Conservation (phyloP, 306 rosid genomes). For the Chamaecrista fasciculata region DNA sequence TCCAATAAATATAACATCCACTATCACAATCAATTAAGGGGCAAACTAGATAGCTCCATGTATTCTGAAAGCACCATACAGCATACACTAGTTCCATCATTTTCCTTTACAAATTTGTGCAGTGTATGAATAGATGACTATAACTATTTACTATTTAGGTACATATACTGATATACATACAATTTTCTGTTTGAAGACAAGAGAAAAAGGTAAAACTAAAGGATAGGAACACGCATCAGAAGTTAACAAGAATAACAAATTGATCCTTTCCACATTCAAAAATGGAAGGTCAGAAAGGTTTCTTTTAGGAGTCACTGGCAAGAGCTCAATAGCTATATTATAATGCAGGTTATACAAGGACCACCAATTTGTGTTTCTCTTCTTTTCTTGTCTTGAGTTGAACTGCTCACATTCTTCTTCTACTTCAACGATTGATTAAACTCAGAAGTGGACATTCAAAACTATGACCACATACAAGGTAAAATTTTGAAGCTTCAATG, state of each 20-base stretch:
- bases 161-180: neutral
- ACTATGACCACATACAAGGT: neutral
- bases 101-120: neutral
- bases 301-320: neutral
- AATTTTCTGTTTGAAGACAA: neutral
- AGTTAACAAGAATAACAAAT: neutral
- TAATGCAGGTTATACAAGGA: neutral
- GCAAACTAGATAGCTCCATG: neutral
- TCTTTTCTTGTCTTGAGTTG: neutral
- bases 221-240: neutral
- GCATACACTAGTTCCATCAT: neutral
- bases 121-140: neutral
- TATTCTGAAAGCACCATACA: neutral
- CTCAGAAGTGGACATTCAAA: neutral
- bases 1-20: neutral
- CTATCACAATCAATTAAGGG: neutral
- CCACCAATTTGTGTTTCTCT: neutral
- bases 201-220: neutral
- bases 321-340: neutral
- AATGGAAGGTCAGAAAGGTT: neutral
- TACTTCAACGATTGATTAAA: neutral
- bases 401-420: neutral
- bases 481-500: neutral
- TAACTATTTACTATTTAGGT: no score
- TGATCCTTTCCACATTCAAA: neutral